These are phyloP conservation scores for Heracleum sosnowskyi DNA, from an alignment of 129 eudicot species.

Conservation along the genomic window DNA sequence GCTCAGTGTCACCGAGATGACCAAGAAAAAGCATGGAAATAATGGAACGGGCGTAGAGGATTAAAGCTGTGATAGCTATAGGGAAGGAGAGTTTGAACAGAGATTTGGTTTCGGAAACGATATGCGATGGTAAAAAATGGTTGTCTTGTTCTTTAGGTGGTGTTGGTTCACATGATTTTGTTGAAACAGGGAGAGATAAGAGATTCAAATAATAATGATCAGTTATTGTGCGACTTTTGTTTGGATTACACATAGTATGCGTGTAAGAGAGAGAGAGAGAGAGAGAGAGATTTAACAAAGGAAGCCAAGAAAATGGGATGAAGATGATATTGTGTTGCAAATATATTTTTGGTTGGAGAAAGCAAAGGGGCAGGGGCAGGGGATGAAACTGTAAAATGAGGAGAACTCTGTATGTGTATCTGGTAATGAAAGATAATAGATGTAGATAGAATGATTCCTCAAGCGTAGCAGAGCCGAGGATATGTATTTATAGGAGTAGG, in stretches of 20 bases:
- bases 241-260: slow-evolving; percentile 50
- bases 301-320: neutral
- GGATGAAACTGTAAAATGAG: slow-evolving; percentile 56
- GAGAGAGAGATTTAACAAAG: neutral
- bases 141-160: neutral
- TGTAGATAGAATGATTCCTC: slow-evolving; percentile 26
- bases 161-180: slow-evolving; percentile 11
- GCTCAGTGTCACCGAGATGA: slow-evolving; percentile 55
- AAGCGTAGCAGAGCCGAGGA: slow-evolving; percentile 20
- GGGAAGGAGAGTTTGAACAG: slow-evolving; percentile 46
- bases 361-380: too few relatives aligned
- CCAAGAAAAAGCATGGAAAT: slow-evolving; percentile 70
- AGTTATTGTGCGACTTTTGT: slow-evolving; percentile 19
- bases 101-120: slow-evolving; percentile 31
- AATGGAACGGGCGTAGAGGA: slow-evolving; percentile 57
- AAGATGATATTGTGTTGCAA: neutral
- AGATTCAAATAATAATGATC: slow-evolving; percentile 17
- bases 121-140: neutral
- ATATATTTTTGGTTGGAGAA: neutral
- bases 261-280: neutral
- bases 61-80: slow-evolving; percentile 46
- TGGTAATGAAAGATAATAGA: neutral
- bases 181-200: slow-evolving; percentile 28
- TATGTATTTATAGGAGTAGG: slow-evolving; percentile 17
- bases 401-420: slow-evolving; percentile 22